These are phyloP conservation scores for Purshia tridentata DNA, from an alignment of 306 rosid species.

Conservation along the genomic window DNA sequence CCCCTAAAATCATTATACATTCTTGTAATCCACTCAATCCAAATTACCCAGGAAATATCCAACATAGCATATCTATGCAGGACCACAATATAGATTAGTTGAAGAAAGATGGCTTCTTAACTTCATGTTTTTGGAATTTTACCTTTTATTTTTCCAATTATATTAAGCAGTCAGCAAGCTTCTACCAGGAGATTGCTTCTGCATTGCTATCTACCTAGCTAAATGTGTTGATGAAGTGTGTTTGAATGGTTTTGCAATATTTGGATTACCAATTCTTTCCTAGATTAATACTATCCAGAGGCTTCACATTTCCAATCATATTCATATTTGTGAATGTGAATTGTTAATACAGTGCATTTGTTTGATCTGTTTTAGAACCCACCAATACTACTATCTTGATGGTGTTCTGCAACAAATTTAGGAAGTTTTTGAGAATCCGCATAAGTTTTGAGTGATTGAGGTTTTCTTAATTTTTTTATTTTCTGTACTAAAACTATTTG, in stretches of 20 bases:
- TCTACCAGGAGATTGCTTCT: not conserved
- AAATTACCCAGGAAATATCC: no score
- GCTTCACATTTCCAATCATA: not conserved
- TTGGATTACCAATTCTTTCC: not conserved
- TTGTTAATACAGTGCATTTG: not conserved
- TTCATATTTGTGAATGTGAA: not conserved
- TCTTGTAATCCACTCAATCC: no score
- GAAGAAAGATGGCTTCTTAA: no score
- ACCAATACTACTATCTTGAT: not conserved
- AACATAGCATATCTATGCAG: no score
- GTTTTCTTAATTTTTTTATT: not conserved
- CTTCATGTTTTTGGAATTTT: no score
- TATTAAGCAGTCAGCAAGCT: no score
- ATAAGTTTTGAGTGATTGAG: not conserved
- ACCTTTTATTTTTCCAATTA: no score
- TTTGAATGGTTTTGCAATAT: not conserved
- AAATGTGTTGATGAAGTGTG: not conserved
- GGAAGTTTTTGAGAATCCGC: not conserved
- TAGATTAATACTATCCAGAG: not conserved
- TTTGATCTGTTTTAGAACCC: not conserved
- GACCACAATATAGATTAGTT: no score
- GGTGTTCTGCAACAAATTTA: not conserved
- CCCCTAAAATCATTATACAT: no score
- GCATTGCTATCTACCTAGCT: not conserved
- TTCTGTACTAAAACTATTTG: not conserved